Conservation (phyloP, 148 eudicot species). For the Dysphania ambrosioides region DNA sequence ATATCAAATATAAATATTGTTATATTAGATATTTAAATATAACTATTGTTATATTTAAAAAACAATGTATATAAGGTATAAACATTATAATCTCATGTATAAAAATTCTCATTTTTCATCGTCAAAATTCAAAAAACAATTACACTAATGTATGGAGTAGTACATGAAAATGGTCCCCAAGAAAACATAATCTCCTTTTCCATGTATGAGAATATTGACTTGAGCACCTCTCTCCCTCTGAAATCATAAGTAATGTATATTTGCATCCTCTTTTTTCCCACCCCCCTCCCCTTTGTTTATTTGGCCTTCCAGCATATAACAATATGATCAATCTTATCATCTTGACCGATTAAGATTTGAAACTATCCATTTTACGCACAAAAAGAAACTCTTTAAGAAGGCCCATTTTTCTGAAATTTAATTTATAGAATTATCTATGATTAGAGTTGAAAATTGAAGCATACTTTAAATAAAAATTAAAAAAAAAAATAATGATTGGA, state of each 20-base stretch:
- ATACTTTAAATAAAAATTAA: conserved; percentile 23
- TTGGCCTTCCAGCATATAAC: conserved; percentile 2
- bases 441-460: conserved; percentile 22
- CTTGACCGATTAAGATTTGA: conserved; percentile 6
- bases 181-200: conserved; percentile 32
- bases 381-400: not conserved
- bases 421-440: conserved; percentile 12
- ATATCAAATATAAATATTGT: no score
- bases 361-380: not conserved
- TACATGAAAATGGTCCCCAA: conserved; percentile 14
- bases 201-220: conserved; percentile 65
- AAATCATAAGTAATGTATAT: conserved; percentile 17
- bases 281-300: not conserved
- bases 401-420: not conserved
- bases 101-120: no score
- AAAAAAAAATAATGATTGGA: conserved; percentile 32
- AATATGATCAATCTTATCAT: conserved; percentile 12
- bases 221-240: conserved; percentile 14
- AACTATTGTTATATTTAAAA: no score
- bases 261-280: not conserved
- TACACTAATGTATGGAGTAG: not conserved
- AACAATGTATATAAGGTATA: no score
- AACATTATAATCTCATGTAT: no score
- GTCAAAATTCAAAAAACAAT: not conserved
- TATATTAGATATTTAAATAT: no score